Base-by-base conservation (phyloP, 2,329 filamentous ascomycete species). In the Sporothrix curviconia region DNA sequence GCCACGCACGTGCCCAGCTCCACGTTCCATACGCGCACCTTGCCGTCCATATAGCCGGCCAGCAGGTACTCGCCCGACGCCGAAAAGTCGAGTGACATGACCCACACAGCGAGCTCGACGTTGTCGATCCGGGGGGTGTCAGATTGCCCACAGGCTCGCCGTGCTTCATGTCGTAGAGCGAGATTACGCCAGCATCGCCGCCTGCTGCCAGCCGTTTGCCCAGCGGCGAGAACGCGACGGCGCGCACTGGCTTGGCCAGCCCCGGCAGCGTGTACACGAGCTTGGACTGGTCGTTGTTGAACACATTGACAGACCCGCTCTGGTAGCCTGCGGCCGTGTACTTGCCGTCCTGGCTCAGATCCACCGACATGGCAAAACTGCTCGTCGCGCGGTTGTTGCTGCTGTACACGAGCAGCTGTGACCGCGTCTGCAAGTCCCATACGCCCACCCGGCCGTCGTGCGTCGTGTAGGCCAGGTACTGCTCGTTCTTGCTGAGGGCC, bases 1-100 rank as follows among this genome's bases (percentile, higher is more conserved):
- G 92, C 91, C 44, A 99, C 94, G 68, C 94, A 97, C 4, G 80
- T 79, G 57, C 84, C 82, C 34, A 85, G 82, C 66, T 96, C 91
- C 59, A 96, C 82, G 30, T 90, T 92, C 94, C 94, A 99, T 30
- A 97, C 89, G 72, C 96, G 96, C 60, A 89, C 90, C 71, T 95
- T 96, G 37, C 94, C 92, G 68, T 97, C 92, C 70, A 95, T 90
- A 1, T 88, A 85, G 49, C 90, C 90, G 67, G 88, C 95, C 3
- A 97, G 78, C 12, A 99, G 76, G 70, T 89, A 96, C 72, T 97
- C 92, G 49, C 94, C 94, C 4, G 89, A 95, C 67, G 89, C 83
- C 70, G 87, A 97, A 90, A 92, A 99, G 69, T 96, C 90, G 43
- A 97, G 77, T 32, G 87, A 87, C 60, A 92, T 88, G 63, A 99